Conservation (phyloP, 2,329 filamentous ascomycete species). For the Verticillium longisporum region DNA sequence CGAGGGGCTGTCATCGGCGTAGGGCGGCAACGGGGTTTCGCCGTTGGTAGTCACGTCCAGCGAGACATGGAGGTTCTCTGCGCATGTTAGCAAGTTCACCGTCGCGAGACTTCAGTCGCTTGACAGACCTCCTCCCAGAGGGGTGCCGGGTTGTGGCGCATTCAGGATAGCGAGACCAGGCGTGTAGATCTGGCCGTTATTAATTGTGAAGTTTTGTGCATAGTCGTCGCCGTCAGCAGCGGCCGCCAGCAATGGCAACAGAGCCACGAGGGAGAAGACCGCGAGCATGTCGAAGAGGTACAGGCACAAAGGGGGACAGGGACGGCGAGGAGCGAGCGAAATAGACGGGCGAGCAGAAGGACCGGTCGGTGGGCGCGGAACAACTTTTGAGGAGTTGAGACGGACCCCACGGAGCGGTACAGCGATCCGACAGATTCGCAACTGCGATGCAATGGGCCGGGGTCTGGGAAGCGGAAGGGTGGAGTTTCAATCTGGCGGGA, state of each 20-base stretch:
- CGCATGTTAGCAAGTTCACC: constrained; percentile 9
- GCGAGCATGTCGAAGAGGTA: constrained; percentile 8
- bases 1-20: constrained; percentile 45
- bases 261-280: constrained; percentile 5
- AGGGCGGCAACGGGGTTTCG: constrained; percentile 51
- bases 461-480: neutral
- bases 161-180: constrained; percentile 62
- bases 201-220: constrained; percentile 45
- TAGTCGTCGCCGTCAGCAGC: constrained; percentile 10
- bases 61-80: constrained; percentile 54
- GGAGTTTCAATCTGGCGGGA: neutral
- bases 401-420: neutral
- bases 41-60: constrained; percentile 62
- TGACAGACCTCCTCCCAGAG: constrained; percentile 51
- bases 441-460: neutral
- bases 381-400: neutral
- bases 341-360: neutral
- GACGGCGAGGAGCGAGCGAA: neutral
- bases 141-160: constrained; percentile 58
- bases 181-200: constrained; percentile 62
- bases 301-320: neutral
- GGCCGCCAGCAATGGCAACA: constrained; percentile 21
- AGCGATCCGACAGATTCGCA: neutral
- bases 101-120: neutral
- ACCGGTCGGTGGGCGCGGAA: neutral